These are phyloP conservation scores for Stemphylium beticola DNA, from an alignment of 2,329 filamentous ascomycete genomes.

Conservation along the genomic window DNA sequence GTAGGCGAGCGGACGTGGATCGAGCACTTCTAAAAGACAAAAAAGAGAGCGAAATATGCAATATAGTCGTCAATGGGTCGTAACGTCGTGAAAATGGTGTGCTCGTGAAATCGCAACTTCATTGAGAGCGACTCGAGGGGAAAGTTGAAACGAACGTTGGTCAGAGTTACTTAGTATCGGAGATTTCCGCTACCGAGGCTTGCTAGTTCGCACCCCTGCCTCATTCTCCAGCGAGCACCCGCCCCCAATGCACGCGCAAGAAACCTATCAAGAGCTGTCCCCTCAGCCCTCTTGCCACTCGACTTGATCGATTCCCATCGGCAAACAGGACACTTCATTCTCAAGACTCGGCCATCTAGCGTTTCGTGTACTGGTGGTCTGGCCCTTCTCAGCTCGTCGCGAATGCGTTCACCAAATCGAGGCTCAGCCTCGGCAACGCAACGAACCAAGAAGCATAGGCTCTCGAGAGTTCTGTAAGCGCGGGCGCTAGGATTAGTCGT, in stretches of 20 bases:
- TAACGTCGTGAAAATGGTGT: constrained; percentile 37
- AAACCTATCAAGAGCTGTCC: no score
- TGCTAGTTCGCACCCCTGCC: background rate
- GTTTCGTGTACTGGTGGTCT: background rate
- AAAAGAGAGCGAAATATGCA: constrained; percentile 25
- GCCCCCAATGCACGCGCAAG: background rate
- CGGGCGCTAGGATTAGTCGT: background rate
- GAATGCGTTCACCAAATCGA: background rate
- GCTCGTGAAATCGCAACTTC: constrained; percentile 14
- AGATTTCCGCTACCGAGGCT: constrained; percentile 15
- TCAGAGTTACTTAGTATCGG: constrained; percentile 19
- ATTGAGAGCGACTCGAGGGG: constrained; percentile 16
- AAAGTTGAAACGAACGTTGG: constrained; percentile 22
- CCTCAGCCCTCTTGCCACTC: background rate
- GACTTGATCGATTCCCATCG: background rate
- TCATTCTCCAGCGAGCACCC: background rate
- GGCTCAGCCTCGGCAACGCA: background rate
- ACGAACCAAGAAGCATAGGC: background rate
- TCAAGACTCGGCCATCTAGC: background rate
- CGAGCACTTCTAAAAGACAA: constrained; percentile 8
- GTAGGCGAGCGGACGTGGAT: background rate
- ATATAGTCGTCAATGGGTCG: constrained; percentile 39
- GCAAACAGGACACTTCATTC: background rate
- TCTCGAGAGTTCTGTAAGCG: background rate
- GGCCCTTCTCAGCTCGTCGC: background rate